Evolutionary conservation across 192 early-diverging fungal species (phyloP), one percentile per base, ranked within the genome.

Genomic region (Umbelopsis vinacea): DNA sequence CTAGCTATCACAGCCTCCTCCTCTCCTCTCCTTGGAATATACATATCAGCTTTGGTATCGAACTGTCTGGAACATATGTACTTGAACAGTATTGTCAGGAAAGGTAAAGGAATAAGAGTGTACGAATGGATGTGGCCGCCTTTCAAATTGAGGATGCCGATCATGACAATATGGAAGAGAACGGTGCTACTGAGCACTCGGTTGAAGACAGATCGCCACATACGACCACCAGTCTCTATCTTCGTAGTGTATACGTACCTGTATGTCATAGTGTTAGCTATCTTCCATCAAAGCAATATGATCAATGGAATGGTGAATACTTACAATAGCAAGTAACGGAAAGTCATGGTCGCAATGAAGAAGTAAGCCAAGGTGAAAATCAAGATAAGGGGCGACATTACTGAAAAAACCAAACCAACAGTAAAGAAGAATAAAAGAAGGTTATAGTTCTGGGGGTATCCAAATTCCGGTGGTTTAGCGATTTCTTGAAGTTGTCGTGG

Each of bases 251-350:
- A 92, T 26, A 94, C 88, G 71, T 90, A 89, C 40, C 73, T 74
- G 46, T 15, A 6, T 21, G 40, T 11, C 40, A 26, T 8, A 2
- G n/a, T 9, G 26, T 37, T 63, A 37, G 19, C 17, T 63, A 19
- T 6, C 19, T 19, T 0, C 4, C 3, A 17, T n/a, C 3, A 8
- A 19, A 11, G 45, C 24, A 47, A 2, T 67, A 37, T 21, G 4
- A 7, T 6, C 43, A 45, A 19, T 14, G n/a, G 0, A 17, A 3
- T 63, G 0, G 0, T 12, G 19, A 10, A 37, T 15, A 69, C 73
- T 74, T 81, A 87, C 89, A 92, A 88, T 14, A 92, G 52, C 46
- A 86, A 85, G 80, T 94, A 92, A 75, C 90, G 90, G 85, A 88
- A 94, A 15, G 87, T 86, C 76, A 91, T 77, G 69, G 86, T 85